Evolutionary conservation across 2,329 filamentous ascomycete genomes (phyloP), one percentile per base, ranked within the genome.

Genomic region (Sphaerulina populicola): DNA sequence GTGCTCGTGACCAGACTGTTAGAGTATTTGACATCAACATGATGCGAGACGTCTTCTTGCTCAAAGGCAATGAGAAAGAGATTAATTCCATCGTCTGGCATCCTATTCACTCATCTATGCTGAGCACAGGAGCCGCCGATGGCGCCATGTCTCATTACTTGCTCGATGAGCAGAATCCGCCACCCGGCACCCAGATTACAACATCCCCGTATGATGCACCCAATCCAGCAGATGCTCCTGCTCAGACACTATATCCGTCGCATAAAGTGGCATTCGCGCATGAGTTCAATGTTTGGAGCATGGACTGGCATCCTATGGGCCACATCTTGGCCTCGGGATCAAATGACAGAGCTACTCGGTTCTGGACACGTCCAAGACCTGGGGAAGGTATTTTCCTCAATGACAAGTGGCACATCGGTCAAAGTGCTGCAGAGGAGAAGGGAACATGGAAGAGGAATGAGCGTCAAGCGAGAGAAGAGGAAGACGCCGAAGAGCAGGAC

Each of bases 241-340:
- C 88, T 0, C 91, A 96, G 68, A 86, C 88, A n/a, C 87, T 98
- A 55, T 88, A 88, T 66, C 93, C 93, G 1, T 88, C 89, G 3
- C 91, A 97, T 72, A 85, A 82, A 63, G 72, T 96, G 30, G 81
- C 86, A 6, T 91, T 84, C 64, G 93, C 93, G 0, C 93, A 98
- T 68, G 87, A 94, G 60, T 94, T 90, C 66, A 88, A 89, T 14
- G 93, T 98, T 58, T 98, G 93, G 93, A 94, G 90, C 14, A 78
- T 98, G 44, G 90, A 96, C 72, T 98, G 93, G 90, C 93, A 98
- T 66, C 93, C 93, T 0, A 77, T 97, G 0, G 93, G 93, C 27
- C 93, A 98, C 65, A 91, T 98, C 57, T 79, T 98, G 6, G 90
- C 90, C 0, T 94, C 91, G 1, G 93, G 93, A 10, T 95, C 90